Evolutionary conservation across 2,329 filamentous ascomycete species (phyloP).

Genomic region (Bipolaris bicolor): DNA sequence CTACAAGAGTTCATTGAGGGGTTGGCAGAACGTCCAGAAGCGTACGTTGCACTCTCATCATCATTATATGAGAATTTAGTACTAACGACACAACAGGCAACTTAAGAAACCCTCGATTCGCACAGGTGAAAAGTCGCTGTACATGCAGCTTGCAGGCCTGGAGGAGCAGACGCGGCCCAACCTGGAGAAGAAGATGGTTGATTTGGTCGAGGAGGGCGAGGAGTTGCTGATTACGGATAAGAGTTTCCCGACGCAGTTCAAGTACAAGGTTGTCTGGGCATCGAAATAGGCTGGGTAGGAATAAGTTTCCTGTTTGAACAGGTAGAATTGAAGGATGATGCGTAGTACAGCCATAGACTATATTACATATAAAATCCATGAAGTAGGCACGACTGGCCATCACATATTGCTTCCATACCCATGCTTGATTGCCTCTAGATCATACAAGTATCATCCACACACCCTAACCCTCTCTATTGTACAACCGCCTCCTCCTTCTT

Average conservation of each 20-base stretch:
- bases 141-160: conserved; percentile 84
- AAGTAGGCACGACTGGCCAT: not conserved
- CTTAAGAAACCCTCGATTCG: conserved; percentile 91
- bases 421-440: not conserved
- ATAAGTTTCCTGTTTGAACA: not conserved
- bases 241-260: conserved; percentile 78
- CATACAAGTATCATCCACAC: conserved; percentile 19
- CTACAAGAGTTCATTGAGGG: conserved; percentile 85
- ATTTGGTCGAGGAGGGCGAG: conserved; percentile 80
- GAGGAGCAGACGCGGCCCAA: conserved; percentile 87
- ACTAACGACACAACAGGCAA: conserved; percentile 58
- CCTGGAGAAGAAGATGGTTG: conserved; percentile 74
- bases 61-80: not conserved
- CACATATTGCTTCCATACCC: not conserved
- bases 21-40: conserved; percentile 80
- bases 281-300: conserved; percentile 2
- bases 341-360: not conserved
- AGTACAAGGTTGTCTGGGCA: conserved; percentile 61
- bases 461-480: conserved; percentile 10
- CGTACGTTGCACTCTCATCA: conserved; percentile 50
- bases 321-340: not conserved
- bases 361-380: not conserved
- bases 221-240: conserved; percentile 92
- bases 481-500: conserved; percentile 9
- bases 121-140: conserved; percentile 81